These are phyloP conservation scores for Neocucurbitaria cava DNA, from an alignment of 2,329 filamentous ascomycete genomes.

Conservation along the genomic window DNA sequence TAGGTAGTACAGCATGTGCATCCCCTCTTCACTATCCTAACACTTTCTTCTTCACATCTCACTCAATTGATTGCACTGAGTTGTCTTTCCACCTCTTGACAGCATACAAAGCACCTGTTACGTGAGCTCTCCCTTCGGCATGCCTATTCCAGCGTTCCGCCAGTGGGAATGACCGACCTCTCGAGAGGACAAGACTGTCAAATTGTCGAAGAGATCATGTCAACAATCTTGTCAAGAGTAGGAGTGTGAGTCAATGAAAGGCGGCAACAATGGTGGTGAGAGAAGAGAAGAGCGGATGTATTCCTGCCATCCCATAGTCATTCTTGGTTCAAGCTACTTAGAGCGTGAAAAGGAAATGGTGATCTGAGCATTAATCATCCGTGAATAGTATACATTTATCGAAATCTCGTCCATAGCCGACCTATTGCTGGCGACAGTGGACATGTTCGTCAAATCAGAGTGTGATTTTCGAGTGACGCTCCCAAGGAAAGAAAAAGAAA, in stretches of 20 bases:
- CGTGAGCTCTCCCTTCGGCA: neutral
- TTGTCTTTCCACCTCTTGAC: neutral
- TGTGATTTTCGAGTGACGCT: conserved; percentile 16
- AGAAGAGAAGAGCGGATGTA: neutral
- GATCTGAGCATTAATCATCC: conserved; percentile 13
- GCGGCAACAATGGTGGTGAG: neutral
- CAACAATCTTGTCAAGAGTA: neutral
- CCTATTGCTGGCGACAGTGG: conserved; percentile 12
- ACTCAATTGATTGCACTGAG: neutral
- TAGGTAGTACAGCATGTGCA: neutral
- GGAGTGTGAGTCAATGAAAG: neutral
- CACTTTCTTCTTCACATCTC: neutral
- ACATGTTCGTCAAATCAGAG: conserved; percentile 8
- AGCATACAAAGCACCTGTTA: neutral
- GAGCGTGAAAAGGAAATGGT: conserved; percentile 20
- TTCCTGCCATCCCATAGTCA: conserved; percentile 13
- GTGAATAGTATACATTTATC: conserved; percentile 33
- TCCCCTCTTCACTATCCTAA: neutral
- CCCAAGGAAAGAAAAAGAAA: conserved; percentile 21
- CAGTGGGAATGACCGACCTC: neutral
- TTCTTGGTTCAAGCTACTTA: conserved; percentile 26
- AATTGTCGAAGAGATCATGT: neutral
- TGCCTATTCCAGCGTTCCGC: neutral
- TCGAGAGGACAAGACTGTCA: neutral
- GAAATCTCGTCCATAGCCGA: conserved; percentile 13